Evolutionary conservation across 2,329 filamentous ascomycete species (phyloP).

Genomic region (Fusarium lyarnte): DNA sequence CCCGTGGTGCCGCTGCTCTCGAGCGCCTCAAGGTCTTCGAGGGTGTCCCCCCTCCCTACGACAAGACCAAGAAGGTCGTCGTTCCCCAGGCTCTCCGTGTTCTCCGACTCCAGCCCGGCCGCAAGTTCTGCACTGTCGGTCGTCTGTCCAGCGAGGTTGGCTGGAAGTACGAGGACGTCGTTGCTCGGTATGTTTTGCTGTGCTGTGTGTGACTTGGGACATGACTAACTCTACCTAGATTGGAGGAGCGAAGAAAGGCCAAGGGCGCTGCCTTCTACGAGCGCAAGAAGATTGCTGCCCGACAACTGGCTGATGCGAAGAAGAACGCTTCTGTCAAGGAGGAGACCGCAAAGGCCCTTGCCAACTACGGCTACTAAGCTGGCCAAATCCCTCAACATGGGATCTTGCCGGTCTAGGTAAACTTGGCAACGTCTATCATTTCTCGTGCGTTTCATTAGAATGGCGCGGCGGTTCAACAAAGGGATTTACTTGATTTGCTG

Average conservation of each 20-base stretch:
- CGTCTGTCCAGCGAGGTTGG: conserved; percentile 98
- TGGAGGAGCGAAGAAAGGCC: conserved; percentile 99
- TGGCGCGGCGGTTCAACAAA: conserved; percentile 62
- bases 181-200: conserved; percentile 82
- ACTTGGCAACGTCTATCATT: conserved; percentile 56
- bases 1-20: conserved; percentile 93
- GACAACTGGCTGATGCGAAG: conserved; percentile 91
- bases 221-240: conserved; percentile 63
- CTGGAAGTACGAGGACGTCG: conserved; percentile 99
- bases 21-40: conserved; percentile 99
- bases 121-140: conserved; percentile 99
- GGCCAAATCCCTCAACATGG: conserved; percentile 45
- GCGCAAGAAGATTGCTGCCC: conserved; percentile 97
- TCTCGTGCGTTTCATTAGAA: conserved; percentile 64
- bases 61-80: conserved; percentile 99
- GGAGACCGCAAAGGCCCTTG: conserved; percentile 89
- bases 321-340: conserved; percentile 87
- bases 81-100: conserved; percentile 98
- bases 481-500: conserved; percentile 61
- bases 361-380: conserved; percentile 87
- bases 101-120: conserved; percentile 95
- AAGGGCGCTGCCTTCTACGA: conserved; percentile 99
- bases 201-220: neutral
- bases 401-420: conserved; percentile 44
- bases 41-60: conserved; percentile 98